These are phyloP conservation scores for Xylaria scruposa DNA, from an alignment of 495 filamentous ascomycete genomes.

Conservation along the genomic window DNA sequence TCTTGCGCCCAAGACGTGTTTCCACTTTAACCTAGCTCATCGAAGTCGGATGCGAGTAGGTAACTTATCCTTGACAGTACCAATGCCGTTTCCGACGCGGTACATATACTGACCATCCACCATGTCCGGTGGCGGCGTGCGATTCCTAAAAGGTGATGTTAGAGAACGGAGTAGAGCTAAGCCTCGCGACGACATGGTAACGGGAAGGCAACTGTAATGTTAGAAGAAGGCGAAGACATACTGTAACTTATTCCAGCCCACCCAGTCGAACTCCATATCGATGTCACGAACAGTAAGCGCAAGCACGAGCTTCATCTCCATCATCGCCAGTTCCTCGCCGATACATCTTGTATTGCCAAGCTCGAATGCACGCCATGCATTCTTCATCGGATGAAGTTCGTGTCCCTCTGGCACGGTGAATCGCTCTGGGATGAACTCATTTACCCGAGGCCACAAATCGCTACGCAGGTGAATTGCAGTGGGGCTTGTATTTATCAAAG, in stretches of 20 bases:
- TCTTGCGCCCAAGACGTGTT: neutral
- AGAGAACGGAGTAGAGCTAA: neutral
- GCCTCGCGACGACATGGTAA: neutral
- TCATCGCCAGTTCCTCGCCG: slow-evolving; percentile 57
- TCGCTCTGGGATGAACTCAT: slow-evolving; percentile 50
- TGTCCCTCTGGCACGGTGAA: slow-evolving; percentile 38
- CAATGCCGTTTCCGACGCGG: neutral
- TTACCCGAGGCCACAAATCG: slow-evolving; percentile 36
- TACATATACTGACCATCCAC: neutral
- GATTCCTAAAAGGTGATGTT: neutral
- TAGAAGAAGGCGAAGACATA: neutral
- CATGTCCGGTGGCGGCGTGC: neutral
- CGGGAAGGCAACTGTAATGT: neutral
- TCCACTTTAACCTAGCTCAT: neutral
- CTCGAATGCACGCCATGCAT: slow-evolving; percentile 58
- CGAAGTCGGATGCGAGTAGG: neutral
- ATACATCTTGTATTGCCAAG: slow-evolving; percentile 56
- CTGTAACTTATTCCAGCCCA: neutral
- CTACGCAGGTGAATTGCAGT: slow-evolving; percentile 37
- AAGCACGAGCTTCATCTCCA: slow-evolving; percentile 51
- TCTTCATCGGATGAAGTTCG: slow-evolving; percentile 41
- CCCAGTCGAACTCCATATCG: slow-evolving; percentile 40
- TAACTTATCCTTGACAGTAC: neutral
- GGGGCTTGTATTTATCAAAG: slow-evolving; percentile 38
- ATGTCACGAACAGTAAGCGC: slow-evolving; percentile 51